Evolutionary conservation across 2,329 filamentous ascomycete species (phyloP).

Genomic region (Apiospora kogelbergensis): DNA sequence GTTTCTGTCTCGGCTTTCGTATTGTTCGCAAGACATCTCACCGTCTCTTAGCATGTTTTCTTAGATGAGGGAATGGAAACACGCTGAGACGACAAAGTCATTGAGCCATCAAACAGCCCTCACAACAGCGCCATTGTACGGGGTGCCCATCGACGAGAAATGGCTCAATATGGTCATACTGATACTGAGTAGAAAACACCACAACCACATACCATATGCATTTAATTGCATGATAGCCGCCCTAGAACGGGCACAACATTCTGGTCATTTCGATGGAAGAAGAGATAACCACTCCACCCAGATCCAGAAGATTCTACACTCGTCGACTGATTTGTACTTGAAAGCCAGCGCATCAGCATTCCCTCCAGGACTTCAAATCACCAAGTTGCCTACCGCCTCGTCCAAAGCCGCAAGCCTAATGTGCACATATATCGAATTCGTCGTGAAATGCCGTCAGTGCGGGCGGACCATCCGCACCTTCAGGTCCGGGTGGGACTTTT

Average conservation of each 20-base stretch:
- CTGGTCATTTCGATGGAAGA: background rate
- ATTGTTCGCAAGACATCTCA: background rate
- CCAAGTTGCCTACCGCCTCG: background rate
- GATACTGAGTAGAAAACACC: background rate
- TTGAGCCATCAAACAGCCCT: background rate
- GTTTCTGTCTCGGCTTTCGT: background rate
- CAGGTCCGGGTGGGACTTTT: background rate
- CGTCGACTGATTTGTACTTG: background rate
- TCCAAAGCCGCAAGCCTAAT: background rate
- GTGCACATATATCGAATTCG: background rate
- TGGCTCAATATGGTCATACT: no score
- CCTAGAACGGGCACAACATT: background rate
- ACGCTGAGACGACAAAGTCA: background rate
- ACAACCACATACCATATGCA: background rate
- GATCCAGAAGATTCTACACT: background rate
- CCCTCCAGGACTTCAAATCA: background rate
- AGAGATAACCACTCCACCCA: background rate
- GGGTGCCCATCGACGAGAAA: no score
- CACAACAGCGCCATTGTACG: background rate
- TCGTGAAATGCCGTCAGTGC: background rate
- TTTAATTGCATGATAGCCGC: background rate
- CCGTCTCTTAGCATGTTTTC: background rate
- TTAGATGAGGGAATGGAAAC: background rate
- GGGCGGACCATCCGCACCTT: background rate
- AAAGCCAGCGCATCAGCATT: background rate